phyloP scores from a whole-genome alignment of 2,329 filamentous ascomycete genomes.

The Bipolaris cookei region DNA sequence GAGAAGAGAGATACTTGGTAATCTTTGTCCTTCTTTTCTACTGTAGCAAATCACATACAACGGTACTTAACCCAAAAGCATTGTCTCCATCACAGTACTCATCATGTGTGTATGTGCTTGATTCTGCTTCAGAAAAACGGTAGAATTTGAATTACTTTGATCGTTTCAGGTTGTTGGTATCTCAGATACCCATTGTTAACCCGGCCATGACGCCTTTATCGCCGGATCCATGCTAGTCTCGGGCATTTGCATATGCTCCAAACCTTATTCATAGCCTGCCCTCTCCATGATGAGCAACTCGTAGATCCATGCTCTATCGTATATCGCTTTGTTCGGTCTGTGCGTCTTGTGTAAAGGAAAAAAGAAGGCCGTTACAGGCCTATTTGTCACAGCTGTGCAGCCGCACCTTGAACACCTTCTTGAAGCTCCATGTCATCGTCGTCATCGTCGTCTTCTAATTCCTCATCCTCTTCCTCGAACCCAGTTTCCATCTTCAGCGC shows the following conservation, averaged over 20 bases:
- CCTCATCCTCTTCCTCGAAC: conserved; percentile 71
- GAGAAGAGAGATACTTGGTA: background rate
- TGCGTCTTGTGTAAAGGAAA: background rate
- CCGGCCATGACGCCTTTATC: conserved; percentile 30
- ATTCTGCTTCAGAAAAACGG: background rate
- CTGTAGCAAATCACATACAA: background rate
- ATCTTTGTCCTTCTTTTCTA: too few relatives aligned
- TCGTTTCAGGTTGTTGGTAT: conserved; percentile 11
- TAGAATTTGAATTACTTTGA: conserved; percentile 1
- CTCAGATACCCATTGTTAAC: conserved; percentile 18
- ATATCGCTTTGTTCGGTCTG: background rate
- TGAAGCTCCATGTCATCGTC: conserved; percentile 53
- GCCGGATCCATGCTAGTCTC: conserved; percentile 27
- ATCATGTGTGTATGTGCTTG: background rate
- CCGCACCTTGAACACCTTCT: conserved; percentile 38
- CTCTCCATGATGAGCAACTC: background rate
- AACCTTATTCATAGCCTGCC: conserved; percentile 7
- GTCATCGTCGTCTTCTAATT: conserved; percentile 66
- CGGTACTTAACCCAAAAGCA: background rate
- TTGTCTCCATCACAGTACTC: background rate
- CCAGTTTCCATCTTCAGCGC: conserved; percentile 74
- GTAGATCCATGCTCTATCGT: background rate
- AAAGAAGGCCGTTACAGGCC: conserved; percentile 16
- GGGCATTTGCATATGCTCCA: conserved; percentile 6
- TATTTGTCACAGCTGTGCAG: conserved; percentile 27